Percentiles rank a stretch among this genome's conserved stretches.
Evolutionary conservation across 1,139 yeast species (phyloP).

Genomic region (Sugiyamaella pinicola): DNA sequence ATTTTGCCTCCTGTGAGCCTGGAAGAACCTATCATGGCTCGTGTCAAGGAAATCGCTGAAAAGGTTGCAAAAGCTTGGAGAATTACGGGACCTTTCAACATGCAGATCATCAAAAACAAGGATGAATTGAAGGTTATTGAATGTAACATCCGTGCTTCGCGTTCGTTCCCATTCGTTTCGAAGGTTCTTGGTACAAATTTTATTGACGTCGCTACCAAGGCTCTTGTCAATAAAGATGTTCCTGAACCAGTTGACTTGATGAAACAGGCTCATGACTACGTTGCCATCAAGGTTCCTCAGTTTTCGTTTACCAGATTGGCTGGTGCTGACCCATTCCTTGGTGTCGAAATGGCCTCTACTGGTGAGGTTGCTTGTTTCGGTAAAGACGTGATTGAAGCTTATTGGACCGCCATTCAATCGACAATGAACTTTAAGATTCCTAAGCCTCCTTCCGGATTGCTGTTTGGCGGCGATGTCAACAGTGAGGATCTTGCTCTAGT

Average conservation of each 20-base stretch:
- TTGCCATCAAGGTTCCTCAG: conserved; percentile 97
- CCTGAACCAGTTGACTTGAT: conserved; percentile 89
- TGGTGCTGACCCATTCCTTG: conserved; percentile 98
- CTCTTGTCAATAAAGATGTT: conserved; percentile 71
- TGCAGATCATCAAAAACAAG: conserved; percentile 94
- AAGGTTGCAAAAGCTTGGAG: conserved; percentile 95
- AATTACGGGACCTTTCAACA: conserved; percentile 96
- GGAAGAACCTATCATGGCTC: conserved; percentile 80
- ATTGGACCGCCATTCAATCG: conserved; percentile 96
- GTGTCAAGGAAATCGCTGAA: conserved; percentile 92
- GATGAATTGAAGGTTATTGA: conserved; percentile 90
- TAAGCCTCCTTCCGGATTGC: conserved; percentile 81
- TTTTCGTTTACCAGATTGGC: conserved; percentile 97
- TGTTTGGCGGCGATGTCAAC: conserved; percentile 90
- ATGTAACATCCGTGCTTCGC: conserved; percentile 97
- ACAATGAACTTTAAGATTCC: conserved; percentile 97
- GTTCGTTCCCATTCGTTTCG: conserved; percentile 98
- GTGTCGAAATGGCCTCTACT: conserved; percentile 98
- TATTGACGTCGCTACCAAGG: conserved; percentile 90
- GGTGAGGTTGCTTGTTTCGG: conserved; percentile 99
- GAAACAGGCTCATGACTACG: conserved; percentile 78
- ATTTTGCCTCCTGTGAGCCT: conserved; percentile 89
- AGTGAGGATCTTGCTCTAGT: conserved; percentile 72
- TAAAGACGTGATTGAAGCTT: conserved; percentile 78
- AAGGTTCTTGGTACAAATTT: conserved; percentile 93